Evolutionary conservation across 345 rosid species (phyloP), one percentile per base, ranked within the genome.

Genomic region (Brassica napus): DNA sequence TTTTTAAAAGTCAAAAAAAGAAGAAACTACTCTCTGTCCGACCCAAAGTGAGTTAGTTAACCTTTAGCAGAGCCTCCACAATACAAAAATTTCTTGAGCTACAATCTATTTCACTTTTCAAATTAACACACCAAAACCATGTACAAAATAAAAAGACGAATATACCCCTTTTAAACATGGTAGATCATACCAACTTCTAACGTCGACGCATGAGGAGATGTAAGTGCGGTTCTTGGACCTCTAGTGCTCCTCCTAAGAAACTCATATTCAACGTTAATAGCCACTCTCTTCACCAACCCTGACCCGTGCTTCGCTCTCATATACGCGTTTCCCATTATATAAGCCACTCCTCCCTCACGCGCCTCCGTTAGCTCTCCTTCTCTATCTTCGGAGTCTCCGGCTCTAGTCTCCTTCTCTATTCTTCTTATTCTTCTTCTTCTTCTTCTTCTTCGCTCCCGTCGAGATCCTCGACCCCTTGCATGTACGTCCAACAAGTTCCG

Each of bases 181-280:
- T 91, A 94, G 2, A 90, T 59, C 98, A 94, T 92, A 67, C 98
- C 98, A 8, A 94, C 98, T 84, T 94, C 96, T 75, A 94, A 77
- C 3, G 97, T 94, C 4, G 98, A 91, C 1, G 93, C 95, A 66
- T 91, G 93, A 0, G 98, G 94, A 15, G 86, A 83, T 5, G 86
- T 88, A 37, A 91, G 79, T 1, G 81, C 86, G 72, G 83, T 77
- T 6, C 83, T 82, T 0, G 94, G 86, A 18, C 89, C 68, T 77
- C 98, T 82, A 74, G 89, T 86, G 62, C 91, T 94, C 82, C 94
- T 87, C 75, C 98, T 86, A 84, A 94, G 86, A 77, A 94, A 92
- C 83, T 91, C 98, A 8, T 90, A 95, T 34, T 88, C 96, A 0
- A 82, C 61, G 64, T 95, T 86, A n/a, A 95, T 85, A 60, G 88